Percentiles rank a stretch among this genome's conserved stretches.
Evolutionary conservation across 1,284 basidiomycete species (phyloP).

Genomic region (Sporisorium graminicola): DNA sequence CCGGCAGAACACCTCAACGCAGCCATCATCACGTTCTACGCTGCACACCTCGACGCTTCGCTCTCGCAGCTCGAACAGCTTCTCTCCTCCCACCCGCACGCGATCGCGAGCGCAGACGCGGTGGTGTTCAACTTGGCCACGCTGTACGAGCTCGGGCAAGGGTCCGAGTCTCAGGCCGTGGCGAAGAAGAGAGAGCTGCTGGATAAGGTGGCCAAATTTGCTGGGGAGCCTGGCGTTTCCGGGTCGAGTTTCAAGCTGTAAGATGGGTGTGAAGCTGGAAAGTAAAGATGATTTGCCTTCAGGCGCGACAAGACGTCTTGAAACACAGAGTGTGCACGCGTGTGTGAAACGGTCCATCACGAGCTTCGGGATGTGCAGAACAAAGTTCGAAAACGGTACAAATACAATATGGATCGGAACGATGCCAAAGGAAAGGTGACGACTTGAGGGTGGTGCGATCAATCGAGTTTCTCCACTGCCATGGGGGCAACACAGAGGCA

Average conservation of each 20-base stretch:
- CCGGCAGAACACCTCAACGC: conserved; percentile 3
- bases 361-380: not conserved
- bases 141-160: conserved; percentile 49
- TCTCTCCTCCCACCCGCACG: conserved; percentile 7
- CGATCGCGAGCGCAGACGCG: conserved; percentile 26
- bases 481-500: not conserved
- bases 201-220: conserved; percentile 30
- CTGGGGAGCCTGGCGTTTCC: conserved; percentile 33
- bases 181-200: conserved; percentile 38
- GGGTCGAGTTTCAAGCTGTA: conserved; percentile 46
- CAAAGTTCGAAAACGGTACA: conserved; percentile 4
- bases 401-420: conserved; percentile 10
- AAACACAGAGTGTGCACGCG: not conserved
- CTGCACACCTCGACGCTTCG: conserved; percentile 24
- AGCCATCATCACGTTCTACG: conserved; percentile 33
- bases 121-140: conserved; percentile 56
- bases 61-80: conserved; percentile 29
- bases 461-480: conserved; percentile 51
- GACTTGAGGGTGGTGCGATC: not conserved
- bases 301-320: too few species aligned
- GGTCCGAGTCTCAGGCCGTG: conserved; percentile 22
- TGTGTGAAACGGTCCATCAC: not conserved
- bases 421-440: not conserved
- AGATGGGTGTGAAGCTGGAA: not conserved
- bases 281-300: not conserved